phyloP scores from a whole-genome alignment of 2,329 filamentous ascomycete genomes.

The Fusarium redolens region DNA sequence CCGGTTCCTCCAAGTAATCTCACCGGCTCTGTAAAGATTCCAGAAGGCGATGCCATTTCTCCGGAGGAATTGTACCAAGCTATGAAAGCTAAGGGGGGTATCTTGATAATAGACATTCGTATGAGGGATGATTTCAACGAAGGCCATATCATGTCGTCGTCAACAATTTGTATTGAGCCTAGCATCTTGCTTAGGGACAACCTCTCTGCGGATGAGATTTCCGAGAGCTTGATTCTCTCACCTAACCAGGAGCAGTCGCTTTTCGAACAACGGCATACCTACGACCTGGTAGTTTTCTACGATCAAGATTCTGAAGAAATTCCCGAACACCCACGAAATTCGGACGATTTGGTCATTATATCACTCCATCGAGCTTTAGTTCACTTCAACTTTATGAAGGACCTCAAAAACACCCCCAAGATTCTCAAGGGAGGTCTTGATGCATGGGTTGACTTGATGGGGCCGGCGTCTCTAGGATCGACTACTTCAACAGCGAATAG shows the following conservation, averaged over 20 bases:
- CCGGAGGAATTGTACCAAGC: constrained; percentile 78
- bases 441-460: constrained; percentile 88
- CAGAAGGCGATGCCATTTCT: constrained; percentile 69
- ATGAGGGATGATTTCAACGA: constrained; percentile 83
- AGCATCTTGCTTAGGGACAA: constrained; percentile 75
- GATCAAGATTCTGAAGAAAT: constrained; percentile 75
- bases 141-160: constrained; percentile 87
- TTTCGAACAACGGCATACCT: constrained; percentile 79
- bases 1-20: constrained; percentile 54
- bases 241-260: constrained; percentile 79
- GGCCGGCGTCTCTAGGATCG: constrained; percentile 69
- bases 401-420: constrained; percentile 77
- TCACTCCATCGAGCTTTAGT: constrained; percentile 82
- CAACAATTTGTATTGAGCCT: constrained; percentile 91
- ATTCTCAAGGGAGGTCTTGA: constrained; percentile 85
- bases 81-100: constrained; percentile 67
- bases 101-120: constrained; percentile 89
- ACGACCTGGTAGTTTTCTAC: constrained; percentile 91
- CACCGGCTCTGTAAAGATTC: constrained; percentile 59
- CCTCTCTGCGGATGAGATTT: constrained; percentile 70
- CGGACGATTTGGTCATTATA: constrained; percentile 68
- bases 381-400: constrained; percentile 84
- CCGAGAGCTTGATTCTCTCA: constrained; percentile 76
- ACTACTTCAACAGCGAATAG: constrained; percentile 51
- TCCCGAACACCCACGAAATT: constrained; percentile 46